A percentile compares a stretch with the other conserved stretches of the same genome.
Conservation (phyloP, 2,329 filamentous ascomycete genomes). For the Paraphoma sp. region DNA sequence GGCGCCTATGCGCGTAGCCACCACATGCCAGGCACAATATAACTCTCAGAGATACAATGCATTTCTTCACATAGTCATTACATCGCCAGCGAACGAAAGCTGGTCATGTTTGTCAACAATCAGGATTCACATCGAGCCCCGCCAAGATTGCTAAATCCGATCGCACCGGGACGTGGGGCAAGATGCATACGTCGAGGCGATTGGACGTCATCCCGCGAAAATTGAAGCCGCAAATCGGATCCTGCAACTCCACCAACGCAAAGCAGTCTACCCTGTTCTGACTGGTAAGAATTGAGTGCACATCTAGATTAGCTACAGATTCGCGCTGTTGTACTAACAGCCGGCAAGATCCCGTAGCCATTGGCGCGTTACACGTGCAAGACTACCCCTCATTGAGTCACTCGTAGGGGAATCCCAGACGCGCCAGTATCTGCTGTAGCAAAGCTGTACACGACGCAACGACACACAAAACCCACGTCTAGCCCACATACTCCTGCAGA, state of each 20-base stretch:
- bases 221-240: conserved; percentile 20
- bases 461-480: conserved; percentile 33
- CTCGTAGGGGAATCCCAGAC: conserved; percentile 18
- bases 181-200: neutral
- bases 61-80: too few species aligned
- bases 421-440: conserved; percentile 15
- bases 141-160: conserved; percentile 1
- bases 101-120: neutral
- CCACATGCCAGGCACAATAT: too few species aligned
- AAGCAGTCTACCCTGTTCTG: conserved; percentile 2
- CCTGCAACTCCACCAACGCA: conserved; percentile 3
- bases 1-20: too few species aligned
- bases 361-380: conserved; percentile 27
- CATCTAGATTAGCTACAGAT: conserved; percentile 2
- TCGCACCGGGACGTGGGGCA: neutral
- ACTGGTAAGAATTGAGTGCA: neutral
- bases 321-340: neutral
- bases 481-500: conserved; percentile 25
- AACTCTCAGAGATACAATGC: too few species aligned
- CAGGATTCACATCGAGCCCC: neutral
- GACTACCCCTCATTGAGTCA: conserved; percentile 38
- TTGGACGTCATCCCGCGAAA: conserved; percentile 19
- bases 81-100: too few species aligned
- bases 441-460: conserved; percentile 40
- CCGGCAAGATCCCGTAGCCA: conserved; percentile 20